Base-by-base conservation (phyloP, 331 rosid species). In the Quercus phellos region DNA sequence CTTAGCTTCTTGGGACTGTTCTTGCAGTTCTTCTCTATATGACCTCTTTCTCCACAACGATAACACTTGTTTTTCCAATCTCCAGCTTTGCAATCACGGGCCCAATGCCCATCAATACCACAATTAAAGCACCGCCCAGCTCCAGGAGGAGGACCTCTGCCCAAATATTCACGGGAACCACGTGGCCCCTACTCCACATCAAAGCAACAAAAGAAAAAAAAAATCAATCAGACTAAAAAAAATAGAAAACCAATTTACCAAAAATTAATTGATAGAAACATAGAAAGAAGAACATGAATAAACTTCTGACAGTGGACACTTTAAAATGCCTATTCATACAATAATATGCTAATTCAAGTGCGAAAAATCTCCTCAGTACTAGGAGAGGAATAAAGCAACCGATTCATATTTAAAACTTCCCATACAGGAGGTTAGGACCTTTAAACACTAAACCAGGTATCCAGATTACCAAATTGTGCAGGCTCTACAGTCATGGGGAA, bases 51-150 rank as follows among this genome's bases (percentile, higher is more conserved):
- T 26, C 97, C 99, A 63, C 99, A 94, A 18, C 99, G 94, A 71
- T 94, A 94, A 78, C 99, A 94, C 83, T 92, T 94, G 81, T 94
- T 94, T 84, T 94, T 94, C 97, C 98, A 92, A 78, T 94, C 99
- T 42, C 97, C 94, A 81, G 98, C 98, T 73, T 93, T 93, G 88
- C 98, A 93, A 78, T 93, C 98, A 29, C 95, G 89, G 5, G 97
- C 97, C 98, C 98, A 93, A 59, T 93, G 98, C 22, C 98, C 98
- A 77, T 93, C 98, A 77, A 91, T 69, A 46, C 98, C 98, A 66
- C 98, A 89, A 24, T 93, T 91, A 79, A 93, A 93, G 86, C 98
- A 93, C 63, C 97, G 94, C 1, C 98, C 98, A 51, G 98, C 85
- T 24, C 98, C 97, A 16, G 98, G 98, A 59, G 97, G 88, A 42